Evolutionary conservation across 202 grass and related monocot species (phyloP).

Genomic region (Tripidium arundinaceum): DNA sequence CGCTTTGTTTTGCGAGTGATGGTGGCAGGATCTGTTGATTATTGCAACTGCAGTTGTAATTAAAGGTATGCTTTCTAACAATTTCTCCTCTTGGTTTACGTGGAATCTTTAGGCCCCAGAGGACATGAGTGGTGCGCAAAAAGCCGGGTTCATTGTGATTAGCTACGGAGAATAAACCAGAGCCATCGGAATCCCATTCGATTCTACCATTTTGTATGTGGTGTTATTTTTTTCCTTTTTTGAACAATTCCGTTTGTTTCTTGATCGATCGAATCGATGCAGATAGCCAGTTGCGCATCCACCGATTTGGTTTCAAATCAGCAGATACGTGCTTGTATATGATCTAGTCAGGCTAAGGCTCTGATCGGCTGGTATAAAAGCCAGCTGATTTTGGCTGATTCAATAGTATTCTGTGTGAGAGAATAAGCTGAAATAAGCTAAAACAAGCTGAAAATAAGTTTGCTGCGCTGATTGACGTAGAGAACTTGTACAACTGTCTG

Average conservation of each 20-base stretch:
- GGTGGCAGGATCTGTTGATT: conserved; percentile 22
- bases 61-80: conserved; percentile 28
- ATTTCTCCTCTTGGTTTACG: conserved; percentile 24
- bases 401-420: too few species aligned
- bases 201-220: conserved; percentile 9
- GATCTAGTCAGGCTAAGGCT: too few species aligned
- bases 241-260: neutral
- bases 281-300: neutral
- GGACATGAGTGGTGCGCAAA: conserved; percentile 11
- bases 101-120: conserved; percentile 27
- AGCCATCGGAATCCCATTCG: conserved; percentile 36
- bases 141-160: conserved; percentile 25
- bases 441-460: too few species aligned
- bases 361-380: too few species aligned
- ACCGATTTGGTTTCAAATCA: neutral
- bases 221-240: neutral
- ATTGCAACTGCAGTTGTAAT: conserved; percentile 38
- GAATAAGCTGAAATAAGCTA: too few species aligned
- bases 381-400: too few species aligned
- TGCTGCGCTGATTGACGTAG: too few species aligned
- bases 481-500: neutral
- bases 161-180: conserved; percentile 40
- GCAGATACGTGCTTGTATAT: too few species aligned
- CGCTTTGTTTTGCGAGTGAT: neutral
- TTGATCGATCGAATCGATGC: neutral